phyloP scores from a whole-genome alignment of 441 rosid species.

The Aquilaria agallochum region DNA sequence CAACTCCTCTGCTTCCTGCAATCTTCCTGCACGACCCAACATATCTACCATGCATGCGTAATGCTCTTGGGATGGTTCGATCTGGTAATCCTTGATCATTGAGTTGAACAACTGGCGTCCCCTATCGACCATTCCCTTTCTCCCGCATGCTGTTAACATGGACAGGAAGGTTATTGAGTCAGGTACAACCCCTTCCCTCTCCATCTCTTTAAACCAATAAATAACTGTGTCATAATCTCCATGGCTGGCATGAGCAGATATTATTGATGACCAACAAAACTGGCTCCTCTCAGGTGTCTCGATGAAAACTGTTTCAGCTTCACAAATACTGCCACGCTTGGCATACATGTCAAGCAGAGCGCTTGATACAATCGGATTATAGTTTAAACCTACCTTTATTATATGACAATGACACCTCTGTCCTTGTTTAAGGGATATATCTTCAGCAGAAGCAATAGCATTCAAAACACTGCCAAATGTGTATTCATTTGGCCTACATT shows the following conservation, averaged over 20 bases:
- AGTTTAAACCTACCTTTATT: constrained; percentile 54
- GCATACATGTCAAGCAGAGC: constrained; percentile 94
- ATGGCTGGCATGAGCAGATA: constrained; percentile 81
- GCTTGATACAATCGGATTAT: constrained; percentile 56
- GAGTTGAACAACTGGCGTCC: constrained; percentile 54
- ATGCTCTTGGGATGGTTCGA: constrained; percentile 67
- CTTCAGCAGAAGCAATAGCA: constrained; percentile 74
- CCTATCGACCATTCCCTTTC: constrained; percentile 70
- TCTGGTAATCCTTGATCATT: constrained; percentile 52
- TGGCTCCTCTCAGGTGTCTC: constrained; percentile 50
- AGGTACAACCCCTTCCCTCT: constrained; percentile 48
- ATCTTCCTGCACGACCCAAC: constrained; percentile 79
- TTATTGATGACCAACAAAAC: constrained; percentile 81
- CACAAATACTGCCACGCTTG: constrained; percentile 78
- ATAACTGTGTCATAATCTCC: constrained; percentile 76
- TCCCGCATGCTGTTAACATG: constrained; percentile 73
- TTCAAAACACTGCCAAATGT: constrained; percentile 86
- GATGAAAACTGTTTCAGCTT: constrained; percentile 57
- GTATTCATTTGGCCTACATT: constrained; percentile 61
- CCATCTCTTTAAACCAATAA: constrained; percentile 59
- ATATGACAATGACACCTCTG: constrained; percentile 69
- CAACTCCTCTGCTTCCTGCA: constrained; percentile 68
- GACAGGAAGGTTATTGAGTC: constrained; percentile 85
- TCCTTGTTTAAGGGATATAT: constrained; percentile 67
- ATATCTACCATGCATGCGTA: constrained; percentile 91